Conservation (phyloP, 176 grass and related monocot genomes). For the Aechmea fasciata region DNA sequence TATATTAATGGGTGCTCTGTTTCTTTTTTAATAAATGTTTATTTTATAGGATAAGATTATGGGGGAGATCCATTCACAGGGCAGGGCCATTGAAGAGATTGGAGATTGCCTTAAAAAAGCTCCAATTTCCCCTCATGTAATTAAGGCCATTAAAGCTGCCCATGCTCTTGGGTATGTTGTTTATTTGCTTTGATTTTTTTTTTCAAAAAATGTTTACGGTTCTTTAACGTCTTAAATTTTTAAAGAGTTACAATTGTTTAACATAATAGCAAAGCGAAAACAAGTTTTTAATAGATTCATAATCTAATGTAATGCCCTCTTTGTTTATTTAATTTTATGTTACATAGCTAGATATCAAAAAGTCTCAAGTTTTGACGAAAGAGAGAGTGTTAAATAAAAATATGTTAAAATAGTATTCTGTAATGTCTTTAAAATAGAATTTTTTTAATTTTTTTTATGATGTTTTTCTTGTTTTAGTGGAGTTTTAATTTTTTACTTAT, state of each 20-base stretch:
- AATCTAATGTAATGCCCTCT: too few relatives aligned
- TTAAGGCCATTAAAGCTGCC: slow-evolving; percentile 42
- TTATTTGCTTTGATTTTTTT: neutral
- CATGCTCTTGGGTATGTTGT: slow-evolving; percentile 34
- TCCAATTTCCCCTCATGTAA: slow-evolving; percentile 38
- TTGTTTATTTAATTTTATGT: too few relatives aligned
- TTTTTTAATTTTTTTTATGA: neutral
- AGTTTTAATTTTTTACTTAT: neutral
- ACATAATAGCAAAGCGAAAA: too few relatives aligned
- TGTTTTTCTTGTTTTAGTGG: neutral
- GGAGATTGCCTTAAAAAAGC: slow-evolving; percentile 21
- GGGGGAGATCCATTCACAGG: slow-evolving; percentile 56
- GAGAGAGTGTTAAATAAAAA: too few relatives aligned
- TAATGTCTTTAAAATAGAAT: too few relatives aligned
- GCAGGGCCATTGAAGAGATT: slow-evolving; percentile 44
- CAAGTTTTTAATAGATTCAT: too few relatives aligned
- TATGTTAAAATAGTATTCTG: too few relatives aligned
- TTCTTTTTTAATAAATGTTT: neutral
- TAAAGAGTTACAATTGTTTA: too few relatives aligned
- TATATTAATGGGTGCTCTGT: neutral
- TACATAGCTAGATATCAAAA: too few relatives aligned
- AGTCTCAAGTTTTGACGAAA: too few relatives aligned
- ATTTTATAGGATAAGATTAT: slow-evolving; percentile 50
- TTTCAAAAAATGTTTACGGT: neutral
- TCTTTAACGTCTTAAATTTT: too few relatives aligned